Percentiles rank a stretch among this genome's conserved stretches.
Conservation (phyloP, 768 basidiomycete genomes). For the Lactarius hatsudake region DNA sequence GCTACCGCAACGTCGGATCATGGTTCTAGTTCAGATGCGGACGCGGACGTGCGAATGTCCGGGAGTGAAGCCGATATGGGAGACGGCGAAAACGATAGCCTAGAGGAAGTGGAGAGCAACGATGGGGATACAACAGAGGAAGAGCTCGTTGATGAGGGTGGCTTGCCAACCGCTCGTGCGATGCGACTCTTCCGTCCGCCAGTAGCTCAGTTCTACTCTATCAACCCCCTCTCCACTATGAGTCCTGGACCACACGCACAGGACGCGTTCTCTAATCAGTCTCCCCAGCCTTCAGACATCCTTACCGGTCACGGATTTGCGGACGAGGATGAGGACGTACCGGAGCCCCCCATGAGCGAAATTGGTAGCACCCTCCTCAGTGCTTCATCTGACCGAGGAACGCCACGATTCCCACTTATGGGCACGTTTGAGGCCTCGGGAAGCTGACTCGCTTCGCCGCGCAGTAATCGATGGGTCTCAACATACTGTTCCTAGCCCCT, state of each 20-base stretch:
- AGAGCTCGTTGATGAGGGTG: constrained; percentile 74
- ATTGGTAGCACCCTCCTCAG: constrained; percentile 25
- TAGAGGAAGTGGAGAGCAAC: constrained; percentile 34
- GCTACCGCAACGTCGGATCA: constrained; percentile 48
- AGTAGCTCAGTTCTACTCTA: constrained; percentile 48
- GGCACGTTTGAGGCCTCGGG: constrained; percentile 22
- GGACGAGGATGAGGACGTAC: constrained; percentile 25
- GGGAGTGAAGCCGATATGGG: constrained; percentile 40
- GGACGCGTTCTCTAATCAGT: constrained; percentile 35
- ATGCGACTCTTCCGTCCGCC: constrained; percentile 72
- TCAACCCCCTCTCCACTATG: constrained; percentile 76
- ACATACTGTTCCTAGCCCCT: constrained; percentile 24
- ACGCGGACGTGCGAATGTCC: constrained; percentile 50
- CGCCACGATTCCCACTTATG: constrained; percentile 24
- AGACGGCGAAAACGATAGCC: constrained; percentile 42
- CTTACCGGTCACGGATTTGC: constrained; percentile 52
- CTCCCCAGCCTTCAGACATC: constrained; percentile 64
- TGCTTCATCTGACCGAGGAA: constrained; percentile 24
- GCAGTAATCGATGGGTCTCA: constrained; percentile 29
- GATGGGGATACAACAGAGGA: constrained; percentile 82
- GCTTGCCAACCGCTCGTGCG: constrained; percentile 71
- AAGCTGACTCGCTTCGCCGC: constrained; percentile 13
- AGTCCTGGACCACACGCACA: constrained; percentile 48
- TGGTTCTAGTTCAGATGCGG: constrained; percentile 40
- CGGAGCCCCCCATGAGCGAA: constrained; percentile 25